Base-by-base conservation (phyloP, 345 rosid species). In the Gossypium raimondii region DNA sequence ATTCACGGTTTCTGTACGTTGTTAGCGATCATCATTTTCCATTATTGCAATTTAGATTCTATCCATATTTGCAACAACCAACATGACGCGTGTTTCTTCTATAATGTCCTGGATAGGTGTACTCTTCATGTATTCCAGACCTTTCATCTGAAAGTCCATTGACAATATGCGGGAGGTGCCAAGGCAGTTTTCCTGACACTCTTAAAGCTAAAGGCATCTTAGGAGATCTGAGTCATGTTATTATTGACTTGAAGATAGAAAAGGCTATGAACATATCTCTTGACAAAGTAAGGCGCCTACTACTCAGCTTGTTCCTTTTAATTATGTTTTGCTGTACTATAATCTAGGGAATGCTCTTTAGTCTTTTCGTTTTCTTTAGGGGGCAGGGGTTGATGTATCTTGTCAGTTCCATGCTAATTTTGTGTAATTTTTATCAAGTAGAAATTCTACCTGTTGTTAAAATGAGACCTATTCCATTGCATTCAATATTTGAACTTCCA, bases 101-200 rank as follows among this genome's bases (percentile, higher is more conserved):
- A 17, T 24, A 29, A 69, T 51, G 25, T 50, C 24, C 44, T 20
- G 50, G 7, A 60, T 78, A 90, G 94, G 72, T 82, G 69, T 80
- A 77, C 76, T 85, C 90, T 70, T 82, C 84, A 75, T 47, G 17
- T 44, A 67, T 85, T 72, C 87, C 90, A n/a, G 92, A 90, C 80
- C 84, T 88, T 77, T 84, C 93, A 73, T 84, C 81, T 16, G 86
- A 80, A 73, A 75, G 81, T 53, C 86, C 86, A n/a, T 77, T 83
- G 81, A 79, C 66, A 18, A 50, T 90, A 41, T 79, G 75, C 58
- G 94, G 94, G 62, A 85, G 90, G 81, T 85, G 81, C 64, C 57
- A 44, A 8, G 94, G 92, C 59, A 75, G 69, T 17, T 84, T 85
- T 56, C 92, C 92, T 0, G 85, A 75, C 73, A 52, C 47, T 65